Evolutionary conservation across 139 green algal species (phyloP), one percentile per base, ranked within the genome.

Genomic region (Chlorella vulgaris): DNA sequence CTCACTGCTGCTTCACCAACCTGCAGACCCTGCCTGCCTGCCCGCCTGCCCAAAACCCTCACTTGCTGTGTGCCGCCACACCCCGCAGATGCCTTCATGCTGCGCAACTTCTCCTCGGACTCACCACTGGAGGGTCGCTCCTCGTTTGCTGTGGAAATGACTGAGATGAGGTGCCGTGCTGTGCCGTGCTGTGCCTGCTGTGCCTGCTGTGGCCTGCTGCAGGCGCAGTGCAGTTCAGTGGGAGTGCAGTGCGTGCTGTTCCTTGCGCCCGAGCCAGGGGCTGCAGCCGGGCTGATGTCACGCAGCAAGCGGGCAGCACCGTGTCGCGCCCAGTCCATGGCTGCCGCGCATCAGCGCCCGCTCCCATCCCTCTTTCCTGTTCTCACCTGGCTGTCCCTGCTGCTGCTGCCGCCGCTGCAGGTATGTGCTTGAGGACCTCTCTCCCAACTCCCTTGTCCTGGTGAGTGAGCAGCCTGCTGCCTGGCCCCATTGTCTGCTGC

Each of bases 111-210:
- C 66, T 86, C 80, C 24, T 90, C 92, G 1, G 95, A 99, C 86
- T 88, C 87, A 4, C 96, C 96, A 2, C 43, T 90, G 66, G 93
- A 98, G 78, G 89, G 88, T 31, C 88, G 90, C 51, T 97, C 91
- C 82, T 87, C 86, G 29, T 99, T 98, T 84, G 92, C 89, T 0
- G 80, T 97, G 31, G 95, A 98, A 83, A 96, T 96, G 91, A 76
- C 81, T 6, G 93, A 97, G 62, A 94, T 95, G 84, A 60, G 76
- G 85, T 77, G 67, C 36, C 50, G 18, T 31, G 15, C 18, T 31
- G 18, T 15, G n/a, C n/a, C 4, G 51, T 7, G 43, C 5, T 7
- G 26, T 69, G 36, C 18, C 76, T 19, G 36, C 29, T 3, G 19
- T 76, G 28, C 40, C 51, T 24, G n/a, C n/a, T n/a, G n/a, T n/a